A percentile compares a stretch with the other conserved stretches of the same genome.
phyloP scores from a whole-genome alignment of 2,329 filamentous ascomycete genomes.

The Penicillium digitatum region DNA sequence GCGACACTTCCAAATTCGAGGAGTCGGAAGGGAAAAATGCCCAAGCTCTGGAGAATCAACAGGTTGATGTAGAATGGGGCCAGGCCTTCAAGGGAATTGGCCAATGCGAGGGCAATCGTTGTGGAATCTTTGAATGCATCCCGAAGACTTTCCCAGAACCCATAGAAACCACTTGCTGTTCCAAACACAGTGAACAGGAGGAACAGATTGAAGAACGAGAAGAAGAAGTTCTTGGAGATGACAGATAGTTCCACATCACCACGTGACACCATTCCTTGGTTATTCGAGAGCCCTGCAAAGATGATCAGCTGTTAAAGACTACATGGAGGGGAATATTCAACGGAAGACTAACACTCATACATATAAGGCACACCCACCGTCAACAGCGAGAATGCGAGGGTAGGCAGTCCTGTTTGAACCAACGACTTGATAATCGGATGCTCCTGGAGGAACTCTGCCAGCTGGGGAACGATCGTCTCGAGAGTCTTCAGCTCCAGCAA shows the following conservation, averaged over 20 bases:
- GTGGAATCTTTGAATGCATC: constrained; percentile 75
- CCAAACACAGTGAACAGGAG: constrained; percentile 87
- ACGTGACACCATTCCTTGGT: constrained; percentile 91
- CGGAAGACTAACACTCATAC: constrained; percentile 67
- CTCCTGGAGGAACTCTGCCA: constrained; percentile 63
- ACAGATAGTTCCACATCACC: constrained; percentile 91
- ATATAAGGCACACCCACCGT: constrained; percentile 88
- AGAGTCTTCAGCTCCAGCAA: constrained; percentile 80
- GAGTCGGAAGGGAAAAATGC: constrained; percentile 85
- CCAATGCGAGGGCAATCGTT: constrained; percentile 70
- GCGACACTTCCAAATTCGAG: constrained; percentile 83
- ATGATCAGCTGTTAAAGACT: constrained; percentile 9
- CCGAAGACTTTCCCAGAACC: constrained; percentile 60
- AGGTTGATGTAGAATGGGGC: constrained; percentile 88
- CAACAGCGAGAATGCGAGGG: constrained; percentile 76
- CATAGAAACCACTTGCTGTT: constrained; percentile 70
- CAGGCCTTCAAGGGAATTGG: constrained; percentile 68
- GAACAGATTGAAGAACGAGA: constrained; percentile 98
- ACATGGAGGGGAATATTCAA: background rate
- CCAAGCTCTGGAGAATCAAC: constrained; percentile 89
- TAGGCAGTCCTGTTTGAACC: constrained; percentile 83
- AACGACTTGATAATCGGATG: constrained; percentile 71
- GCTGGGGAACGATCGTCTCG: constrained; percentile 62
- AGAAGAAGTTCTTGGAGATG: constrained; percentile 99
- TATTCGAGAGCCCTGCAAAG: constrained; percentile 65